Percentiles rank a stretch among this genome's conserved stretches.
phyloP scores from a whole-genome alignment of 139 green algal species.

The Chlorella ohadii region DNA sequence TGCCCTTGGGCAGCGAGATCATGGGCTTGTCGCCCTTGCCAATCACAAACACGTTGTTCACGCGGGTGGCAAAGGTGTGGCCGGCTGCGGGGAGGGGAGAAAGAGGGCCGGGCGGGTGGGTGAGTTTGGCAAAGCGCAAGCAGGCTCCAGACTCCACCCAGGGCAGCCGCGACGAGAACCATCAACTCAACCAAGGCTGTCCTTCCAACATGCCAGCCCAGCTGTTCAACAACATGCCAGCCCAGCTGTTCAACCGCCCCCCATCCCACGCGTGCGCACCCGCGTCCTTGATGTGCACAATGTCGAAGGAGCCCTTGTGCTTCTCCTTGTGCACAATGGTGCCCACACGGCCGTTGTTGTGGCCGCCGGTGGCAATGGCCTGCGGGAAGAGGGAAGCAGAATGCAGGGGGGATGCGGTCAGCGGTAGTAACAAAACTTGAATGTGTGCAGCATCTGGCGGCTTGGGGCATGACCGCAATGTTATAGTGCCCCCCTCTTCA shows the following conservation, averaged over 20 bases:
- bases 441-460: no score
- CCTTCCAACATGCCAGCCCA: no score
- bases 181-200: no score
- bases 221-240: no score
- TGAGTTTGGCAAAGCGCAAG: no score
- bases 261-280: not conserved
- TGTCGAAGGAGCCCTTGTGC: conserved; percentile 96
- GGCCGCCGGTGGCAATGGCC: conserved; percentile 90
- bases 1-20: conserved; percentile 98
- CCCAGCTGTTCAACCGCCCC: not conserved
- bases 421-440: no score
- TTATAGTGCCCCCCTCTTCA: no score
- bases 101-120: not conserved
- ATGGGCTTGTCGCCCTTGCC: conserved; percentile 97
- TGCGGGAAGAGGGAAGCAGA: no score
- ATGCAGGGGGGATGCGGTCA: no score
- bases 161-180: no score
- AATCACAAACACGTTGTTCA: conserved; percentile 98
- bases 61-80: conserved; percentile 94
- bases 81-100: conserved; percentile 56
- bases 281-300: conserved; percentile 96
- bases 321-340: conserved; percentile 95
- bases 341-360: conserved; percentile 95
- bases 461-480: no score
- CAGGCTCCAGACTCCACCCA: no score